A percentile compares a stretch with the other conserved stretches of the same genome.
These are phyloP conservation scores for Colletotrichum sp. DNA, from an alignment of 2,329 filamentous ascomycete genomes.

Conservation along the genomic window DNA sequence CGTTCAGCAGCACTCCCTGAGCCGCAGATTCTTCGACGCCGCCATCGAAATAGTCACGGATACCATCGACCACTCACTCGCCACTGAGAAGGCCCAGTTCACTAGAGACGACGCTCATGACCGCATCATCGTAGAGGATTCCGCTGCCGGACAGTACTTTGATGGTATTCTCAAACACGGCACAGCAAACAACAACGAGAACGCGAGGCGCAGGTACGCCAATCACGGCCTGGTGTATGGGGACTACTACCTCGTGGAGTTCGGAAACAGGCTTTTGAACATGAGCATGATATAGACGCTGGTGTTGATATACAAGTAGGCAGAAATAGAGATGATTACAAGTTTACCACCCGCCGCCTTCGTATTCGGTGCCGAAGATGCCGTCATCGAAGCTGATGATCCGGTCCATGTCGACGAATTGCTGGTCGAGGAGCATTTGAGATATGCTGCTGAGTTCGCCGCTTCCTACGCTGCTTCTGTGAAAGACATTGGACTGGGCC, in stretches of 20 bases:
- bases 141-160: constrained; percentile 21
- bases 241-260: constrained; percentile 53
- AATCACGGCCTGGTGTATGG: constrained; percentile 52
- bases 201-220: constrained; percentile 29
- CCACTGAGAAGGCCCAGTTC: constrained; percentile 27
- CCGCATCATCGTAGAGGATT: constrained; percentile 5
- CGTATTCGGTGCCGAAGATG: constrained; percentile 22
- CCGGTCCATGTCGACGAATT: constrained; percentile 24
- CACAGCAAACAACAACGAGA: constrained; percentile 38
- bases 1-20: not conserved
- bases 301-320: not conserved
- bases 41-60: constrained; percentile 22
- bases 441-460: constrained; percentile 28
- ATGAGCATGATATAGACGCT: constrained; percentile 28
- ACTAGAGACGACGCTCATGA: not conserved
- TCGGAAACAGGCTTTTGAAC: constrained; percentile 50
- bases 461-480: not conserved
- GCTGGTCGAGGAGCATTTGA: constrained; percentile 20
- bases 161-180: constrained; percentile 35
- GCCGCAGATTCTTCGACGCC: constrained; percentile 1
- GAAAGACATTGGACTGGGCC: not conserved
- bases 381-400: constrained; percentile 27
- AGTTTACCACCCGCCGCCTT: constrained; percentile 11
- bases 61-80: constrained; percentile 24
- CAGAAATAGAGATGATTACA: not conserved